Evolutionary conservation across 495 filamentous ascomycete genomes (phyloP), one percentile per base, ranked within the genome.

Genomic region (Paragyromitra xinjiangensis): DNA sequence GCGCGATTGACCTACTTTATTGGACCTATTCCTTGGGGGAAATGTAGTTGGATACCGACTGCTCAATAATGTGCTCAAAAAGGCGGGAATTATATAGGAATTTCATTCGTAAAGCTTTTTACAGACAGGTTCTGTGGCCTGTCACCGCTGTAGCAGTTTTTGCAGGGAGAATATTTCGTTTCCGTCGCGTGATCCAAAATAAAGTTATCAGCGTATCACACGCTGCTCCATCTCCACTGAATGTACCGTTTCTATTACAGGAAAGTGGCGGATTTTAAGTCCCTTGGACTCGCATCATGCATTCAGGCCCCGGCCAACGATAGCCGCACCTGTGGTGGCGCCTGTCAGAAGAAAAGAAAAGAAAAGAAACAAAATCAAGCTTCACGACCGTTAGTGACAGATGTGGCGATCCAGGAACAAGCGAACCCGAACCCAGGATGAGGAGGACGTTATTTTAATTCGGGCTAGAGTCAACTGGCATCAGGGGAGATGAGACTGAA

Each of bases 351-450:
- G 53, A 56, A 56, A 56, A 53, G 0, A 48, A 48, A 48, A 53
- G 0, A 48, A 48, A 48, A 1, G 44, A 48, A 48, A 48, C 11
- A 26, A 61, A 63, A 40, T 24, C 40, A 73, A 73, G 29, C 45
- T 66, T 67, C 70, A 40, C 12, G 11, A 14, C 65, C 65, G 48
- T 67, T 67, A 12, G 22, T 62, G 68, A 63, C 68, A 63, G 42
- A 48, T 68, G 26, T 34, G 14, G 40, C 48, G 34, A 68, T 68
- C 29, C 8, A 34, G 56, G 39, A 70, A 42, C 53, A 70, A 55
- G 34, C 39, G 55, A 69, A 44, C 39, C 51, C 12, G 61, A 22
- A 40, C 19, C 14, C 12, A 59, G 26, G 56, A 4, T 45, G 24
- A 11, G 19, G 34, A 34, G 16, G 22, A 29, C 8, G 19, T n/a